Conservation (phyloP, 2,329 filamentous ascomycete genomes). For the Achaetomium macrosporum region DNA sequence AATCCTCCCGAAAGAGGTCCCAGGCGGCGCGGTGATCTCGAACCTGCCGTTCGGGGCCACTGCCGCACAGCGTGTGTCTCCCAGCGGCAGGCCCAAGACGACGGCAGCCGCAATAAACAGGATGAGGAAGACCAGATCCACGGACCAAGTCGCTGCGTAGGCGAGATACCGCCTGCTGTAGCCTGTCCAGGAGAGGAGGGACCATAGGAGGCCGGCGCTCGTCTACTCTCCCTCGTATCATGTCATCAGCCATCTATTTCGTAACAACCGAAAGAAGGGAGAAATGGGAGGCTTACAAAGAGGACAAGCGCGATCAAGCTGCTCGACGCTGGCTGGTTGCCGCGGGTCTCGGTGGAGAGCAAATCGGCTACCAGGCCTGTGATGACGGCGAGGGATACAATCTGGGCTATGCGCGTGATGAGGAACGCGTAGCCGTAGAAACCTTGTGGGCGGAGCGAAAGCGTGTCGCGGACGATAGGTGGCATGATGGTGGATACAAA, state of each 20-base stretch:
- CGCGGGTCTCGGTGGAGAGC: constrained; percentile 52
- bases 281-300: constrained; percentile 53
- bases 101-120: constrained; percentile 73
- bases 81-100: constrained; percentile 73
- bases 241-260: not conserved
- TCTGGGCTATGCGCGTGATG: constrained; percentile 63
- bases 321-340: constrained; percentile 56
- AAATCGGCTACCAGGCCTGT: constrained; percentile 81
- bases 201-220: constrained; percentile 73
- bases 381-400: constrained; percentile 65
- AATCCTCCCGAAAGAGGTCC: not conserved
- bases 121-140: constrained; percentile 66
- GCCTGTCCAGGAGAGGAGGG: constrained; percentile 48
- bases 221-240: constrained; percentile 46
- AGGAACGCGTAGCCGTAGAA: constrained; percentile 66
- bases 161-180: constrained; percentile 61
- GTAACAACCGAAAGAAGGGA: not conserved
- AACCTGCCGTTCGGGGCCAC: constrained; percentile 28
- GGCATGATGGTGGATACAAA: not conserved
- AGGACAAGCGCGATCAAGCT: constrained; percentile 73
- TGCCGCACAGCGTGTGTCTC: constrained; percentile 64
- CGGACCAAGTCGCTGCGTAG: constrained; percentile 61
- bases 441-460: constrained; percentile 45
- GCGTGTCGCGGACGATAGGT: constrained; percentile 43
- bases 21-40: constrained; percentile 1